Evolutionary conservation across 2,329 filamentous ascomycete species (phyloP).

Genomic region (Trichoderma semiorbis): DNA sequence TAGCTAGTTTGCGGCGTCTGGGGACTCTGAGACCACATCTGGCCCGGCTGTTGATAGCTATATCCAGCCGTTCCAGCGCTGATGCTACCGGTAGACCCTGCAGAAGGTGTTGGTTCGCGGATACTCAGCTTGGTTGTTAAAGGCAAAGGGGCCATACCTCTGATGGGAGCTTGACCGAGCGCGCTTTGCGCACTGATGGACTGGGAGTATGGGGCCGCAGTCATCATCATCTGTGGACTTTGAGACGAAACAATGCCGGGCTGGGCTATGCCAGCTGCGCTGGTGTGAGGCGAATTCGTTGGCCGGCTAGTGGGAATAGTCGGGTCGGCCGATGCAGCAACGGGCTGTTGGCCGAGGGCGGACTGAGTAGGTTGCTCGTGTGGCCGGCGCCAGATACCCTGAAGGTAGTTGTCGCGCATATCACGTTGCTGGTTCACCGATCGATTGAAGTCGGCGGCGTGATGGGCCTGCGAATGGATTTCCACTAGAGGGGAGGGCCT

Average conservation of each 20-base stretch:
- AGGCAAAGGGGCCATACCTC: constrained; percentile 55
- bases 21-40: constrained; percentile 66
- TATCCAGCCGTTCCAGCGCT: constrained; percentile 54
- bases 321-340: constrained; percentile 40
- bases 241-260: constrained; percentile 58
- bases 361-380: constrained; percentile 68
- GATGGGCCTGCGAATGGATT: constrained; percentile 79
- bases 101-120: constrained; percentile 56
- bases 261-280: constrained; percentile 53
- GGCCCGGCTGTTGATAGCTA: constrained; percentile 61
- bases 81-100: constrained; percentile 52
- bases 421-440: constrained; percentile 74
- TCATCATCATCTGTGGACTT: constrained; percentile 65
- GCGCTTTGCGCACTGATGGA: constrained; percentile 68
- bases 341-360: constrained; percentile 38
- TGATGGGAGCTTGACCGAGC: constrained; percentile 68
- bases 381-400: constrained; percentile 76
- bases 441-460: constrained; percentile 89
- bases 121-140: constrained; percentile 56
- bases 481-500: constrained; percentile 73
- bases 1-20: constrained; percentile 58
- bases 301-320: constrained; percentile 49
- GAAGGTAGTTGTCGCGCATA: constrained; percentile 74
- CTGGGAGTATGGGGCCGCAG: constrained; percentile 64
- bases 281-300: constrained; percentile 56